A percentile compares a stretch with the other conserved stretches of the same genome.
Conservation (phyloP, 2,329 filamentous ascomycete species). For the Arthrinium phaeospermum region DNA sequence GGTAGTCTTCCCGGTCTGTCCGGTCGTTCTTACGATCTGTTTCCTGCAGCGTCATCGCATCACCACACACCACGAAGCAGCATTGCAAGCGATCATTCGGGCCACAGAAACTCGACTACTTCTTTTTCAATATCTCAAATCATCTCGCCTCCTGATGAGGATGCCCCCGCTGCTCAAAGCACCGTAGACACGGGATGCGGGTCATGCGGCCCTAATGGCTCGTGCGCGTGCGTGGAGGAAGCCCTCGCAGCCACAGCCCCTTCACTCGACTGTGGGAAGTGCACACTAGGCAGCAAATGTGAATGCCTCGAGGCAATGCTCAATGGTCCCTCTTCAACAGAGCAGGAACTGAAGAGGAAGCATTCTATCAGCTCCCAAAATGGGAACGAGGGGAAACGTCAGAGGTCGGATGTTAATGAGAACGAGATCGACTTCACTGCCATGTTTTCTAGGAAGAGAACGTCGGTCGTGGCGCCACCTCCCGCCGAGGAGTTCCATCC, state of each 20-base stretch:
- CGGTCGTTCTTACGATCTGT: conserved; percentile 28
- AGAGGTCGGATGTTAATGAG: conserved; percentile 53
- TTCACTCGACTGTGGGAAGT: conserved; percentile 67
- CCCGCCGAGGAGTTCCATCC: conserved; percentile 37
- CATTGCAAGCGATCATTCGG: conserved; percentile 31
- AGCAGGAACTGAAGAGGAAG: conserved; percentile 56
- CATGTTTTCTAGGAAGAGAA: conserved; percentile 60
- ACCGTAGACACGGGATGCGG: conserved; percentile 54
- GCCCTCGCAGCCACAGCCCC: conserved; percentile 55
- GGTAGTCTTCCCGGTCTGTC: conserved; percentile 34
- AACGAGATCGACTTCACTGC: conserved; percentile 78
- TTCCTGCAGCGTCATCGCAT: conserved; percentile 30
- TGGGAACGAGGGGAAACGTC: conserved; percentile 60
- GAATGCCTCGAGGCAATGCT: conserved; percentile 61
- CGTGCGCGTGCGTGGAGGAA: conserved; percentile 65
- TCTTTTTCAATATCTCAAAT: conserved; percentile 64
- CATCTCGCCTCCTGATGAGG: conserved; percentile 57
- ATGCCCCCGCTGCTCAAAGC: conserved; percentile 37
- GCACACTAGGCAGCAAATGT: conserved; percentile 66
- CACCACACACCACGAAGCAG: conserved; percentile 37
- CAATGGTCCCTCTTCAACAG: conserved; percentile 39
- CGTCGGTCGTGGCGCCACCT: conserved; percentile 42
- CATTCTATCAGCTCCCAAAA: conserved; percentile 49
- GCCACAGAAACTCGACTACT: conserved; percentile 42
- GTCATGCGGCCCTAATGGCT: conserved; percentile 57